phyloP scores from a whole-genome alignment of 345 rosid species.

The Luvunga scandens region DNA sequence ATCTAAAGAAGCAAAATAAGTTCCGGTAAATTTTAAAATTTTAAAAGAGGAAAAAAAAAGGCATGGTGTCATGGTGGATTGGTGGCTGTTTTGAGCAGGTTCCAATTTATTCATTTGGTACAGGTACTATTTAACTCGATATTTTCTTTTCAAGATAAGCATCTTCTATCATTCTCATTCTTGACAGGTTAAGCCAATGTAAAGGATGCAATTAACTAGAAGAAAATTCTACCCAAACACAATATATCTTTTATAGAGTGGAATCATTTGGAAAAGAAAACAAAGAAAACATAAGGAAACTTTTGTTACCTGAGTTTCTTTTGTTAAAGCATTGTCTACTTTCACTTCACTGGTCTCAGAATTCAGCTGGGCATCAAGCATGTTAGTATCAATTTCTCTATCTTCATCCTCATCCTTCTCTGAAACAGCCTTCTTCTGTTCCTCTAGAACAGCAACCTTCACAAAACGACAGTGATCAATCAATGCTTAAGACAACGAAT shows the following conservation, averaged over 20 bases:
- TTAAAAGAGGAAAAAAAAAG: neutral
- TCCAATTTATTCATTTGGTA: neutral
- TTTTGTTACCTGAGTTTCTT: slow-evolving; percentile 37
- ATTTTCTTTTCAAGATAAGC: neutral
- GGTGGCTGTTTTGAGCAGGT: neutral
- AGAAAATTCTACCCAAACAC: neutral
- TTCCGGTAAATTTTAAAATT: neutral
- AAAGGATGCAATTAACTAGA: neutral
- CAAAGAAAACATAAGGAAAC: neutral
- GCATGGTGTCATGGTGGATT: neutral
- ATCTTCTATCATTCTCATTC: too few species aligned
- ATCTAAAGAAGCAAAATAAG: neutral
- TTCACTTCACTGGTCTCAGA: slow-evolving; percentile 35
- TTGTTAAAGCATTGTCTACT: slow-evolving; percentile 24
- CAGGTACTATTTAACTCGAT: neutral
- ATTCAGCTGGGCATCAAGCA: slow-evolving; percentile 24
- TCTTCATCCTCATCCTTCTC: slow-evolving; percentile 47
- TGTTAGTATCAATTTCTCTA: slow-evolving; percentile 31
- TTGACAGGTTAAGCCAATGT: too few species aligned
- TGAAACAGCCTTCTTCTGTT: slow-evolving; percentile 37
- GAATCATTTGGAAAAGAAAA: neutral
- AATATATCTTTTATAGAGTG: neutral
- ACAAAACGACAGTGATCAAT: slow-evolving; percentile 6
- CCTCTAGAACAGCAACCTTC: slow-evolving; percentile 74
- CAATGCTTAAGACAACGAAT: neutral